Evolutionary conservation across 2,329 filamentous ascomycete species (phyloP), one percentile per base, ranked within the genome.

Genomic region (Didymella exigua): DNA sequence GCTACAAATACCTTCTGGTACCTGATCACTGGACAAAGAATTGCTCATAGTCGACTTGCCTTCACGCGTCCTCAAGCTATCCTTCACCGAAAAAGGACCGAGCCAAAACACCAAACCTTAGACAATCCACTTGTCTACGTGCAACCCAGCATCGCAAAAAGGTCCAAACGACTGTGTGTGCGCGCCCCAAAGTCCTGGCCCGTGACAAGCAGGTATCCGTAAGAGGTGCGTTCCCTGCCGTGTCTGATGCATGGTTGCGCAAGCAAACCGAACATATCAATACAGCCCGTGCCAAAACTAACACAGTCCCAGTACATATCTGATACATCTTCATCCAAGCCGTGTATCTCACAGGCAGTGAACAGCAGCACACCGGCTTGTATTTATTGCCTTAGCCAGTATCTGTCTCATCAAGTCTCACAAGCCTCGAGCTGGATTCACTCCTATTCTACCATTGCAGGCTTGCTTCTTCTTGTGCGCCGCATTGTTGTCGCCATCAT

Each of bases 1-100:
- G 70, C 65, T 76, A 75, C 73, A 75, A 75, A 74, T 75, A 76
- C 65, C 68, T 68, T 58, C 66, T 66, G 59, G 54, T 61, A 68
- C 54, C 68, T 69, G 68, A 65, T 54, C 56, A 58, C 56, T 49
- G 62, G 67, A 76, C 70, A 76, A 75, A 75, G 73, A 70, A 74
- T 60, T 60, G 59, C 62, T 67, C 63, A 62, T 61, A 56, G 58
- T 66, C 65, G 51, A 71, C 64, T 70, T 69, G 68, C 66, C 70
- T 69, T 64, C 59, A 69, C 62, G 44, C 57, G 63, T 58, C 67
- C 62, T 61, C 49, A 59, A 68, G 64, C 58, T 62, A 52, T 56
- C 56, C 53, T 58, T 55, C 61, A 49, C 58, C 68, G 62, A 72
- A 68, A 75, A 75, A 74, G 68, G 69, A 63, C 59, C 60, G 54